Evolutionary conservation across 108 stramenopile species (phyloP), one percentile per base, ranked within the genome.

Genomic region (Nitzschia sp.): DNA sequence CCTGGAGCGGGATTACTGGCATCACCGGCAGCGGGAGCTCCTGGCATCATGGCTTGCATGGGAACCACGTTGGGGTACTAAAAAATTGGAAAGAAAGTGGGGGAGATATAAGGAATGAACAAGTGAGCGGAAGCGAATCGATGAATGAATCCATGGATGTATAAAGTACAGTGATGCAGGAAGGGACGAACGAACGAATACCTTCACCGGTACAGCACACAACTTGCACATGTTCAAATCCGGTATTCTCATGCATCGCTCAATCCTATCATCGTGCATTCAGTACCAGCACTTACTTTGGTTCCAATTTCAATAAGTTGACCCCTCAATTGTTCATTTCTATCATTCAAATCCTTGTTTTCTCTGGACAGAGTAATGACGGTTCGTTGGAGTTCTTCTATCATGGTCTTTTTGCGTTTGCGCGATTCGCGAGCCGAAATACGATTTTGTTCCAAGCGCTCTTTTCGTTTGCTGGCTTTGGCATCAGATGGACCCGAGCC

Each of bases 401-500:
- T 91, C 90, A 91, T 89, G 41, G 80, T 84, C 78, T 96, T 96
- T 76, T 93, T 96, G 31, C 91, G 80, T 61, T 90, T 90, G 25
- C 94, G 82, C 17, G 85, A 87, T 77, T 96, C 94, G 26, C 91
- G 61, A 0, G 94, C 94, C 8, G 90, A 90, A 45, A 93, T 90
- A 5, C 94, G 85, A 68, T 95, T 95, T 76, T 92, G 90, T 80
- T 95, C 93, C 68, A 95, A 75, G 5, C 93, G 89, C 66, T 95
- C 90, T 54, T 78, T 81, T 8, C 88, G 86, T 64, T 92, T 92
- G 8, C 63, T 73, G 9, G 60, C 76, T 54, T 79, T 77, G 38
- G 34, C 45, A 2, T 31, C 71, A 26, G 70, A 63, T 22, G n/a
- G 30, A 23, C 44, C 34, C n/a, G n/a, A n/a, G 26, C 58, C 68